phyloP scores from a whole-genome alignment of 2,329 filamentous ascomycete species.

The Exophiala sideris region DNA sequence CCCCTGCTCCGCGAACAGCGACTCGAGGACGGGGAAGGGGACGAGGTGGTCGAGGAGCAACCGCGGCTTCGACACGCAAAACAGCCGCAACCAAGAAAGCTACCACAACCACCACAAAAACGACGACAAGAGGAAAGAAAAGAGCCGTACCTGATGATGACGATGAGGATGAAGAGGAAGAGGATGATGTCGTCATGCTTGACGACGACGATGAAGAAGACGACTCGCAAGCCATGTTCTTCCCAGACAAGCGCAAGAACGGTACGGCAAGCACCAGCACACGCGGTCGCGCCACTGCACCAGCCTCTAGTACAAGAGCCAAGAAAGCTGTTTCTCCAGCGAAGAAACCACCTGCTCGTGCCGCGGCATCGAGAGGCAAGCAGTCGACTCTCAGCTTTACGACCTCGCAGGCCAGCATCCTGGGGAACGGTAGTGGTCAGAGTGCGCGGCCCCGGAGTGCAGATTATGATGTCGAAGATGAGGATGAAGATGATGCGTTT shows the following conservation, averaged over 20 bases:
- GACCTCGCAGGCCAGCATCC: conserved; percentile 34
- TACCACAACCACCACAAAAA: conserved; percentile 28
- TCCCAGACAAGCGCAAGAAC: conserved; percentile 21
- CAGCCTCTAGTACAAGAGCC: conserved; percentile 15
- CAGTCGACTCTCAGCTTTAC: conserved; percentile 44
- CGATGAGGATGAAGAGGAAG: conserved; percentile 36
- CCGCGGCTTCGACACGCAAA: conserved; percentile 37
- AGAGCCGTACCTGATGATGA: conserved; percentile 34
- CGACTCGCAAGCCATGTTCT: conserved; percentile 29
- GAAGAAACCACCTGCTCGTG: conserved; percentile 39
- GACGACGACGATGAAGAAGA: conserved; percentile 35
- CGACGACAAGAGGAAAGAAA: conserved; percentile 31
- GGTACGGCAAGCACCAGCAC: conserved; percentile 5
- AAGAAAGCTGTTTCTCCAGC: conserved; percentile 25
- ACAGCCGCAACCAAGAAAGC: conserved; percentile 35
- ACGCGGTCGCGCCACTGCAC: conserved; percentile 16
- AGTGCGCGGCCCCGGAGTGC: conserved; percentile 30
- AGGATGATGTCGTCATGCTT: conserved; percentile 40
- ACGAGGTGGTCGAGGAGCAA: conserved; percentile 42
- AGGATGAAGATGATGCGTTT: conserved; percentile 45
- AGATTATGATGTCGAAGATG: conserved; percentile 29
- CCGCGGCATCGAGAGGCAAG: conserved; percentile 21
- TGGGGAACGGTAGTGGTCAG: conserved; percentile 25
- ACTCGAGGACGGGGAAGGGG: conserved; percentile 48
- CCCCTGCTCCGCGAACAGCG: conserved; percentile 36